Evolutionary conservation across 2,329 filamentous ascomycete species (phyloP), one percentile per base, ranked within the genome.

Genomic region (Geosmithia putterillii): DNA sequence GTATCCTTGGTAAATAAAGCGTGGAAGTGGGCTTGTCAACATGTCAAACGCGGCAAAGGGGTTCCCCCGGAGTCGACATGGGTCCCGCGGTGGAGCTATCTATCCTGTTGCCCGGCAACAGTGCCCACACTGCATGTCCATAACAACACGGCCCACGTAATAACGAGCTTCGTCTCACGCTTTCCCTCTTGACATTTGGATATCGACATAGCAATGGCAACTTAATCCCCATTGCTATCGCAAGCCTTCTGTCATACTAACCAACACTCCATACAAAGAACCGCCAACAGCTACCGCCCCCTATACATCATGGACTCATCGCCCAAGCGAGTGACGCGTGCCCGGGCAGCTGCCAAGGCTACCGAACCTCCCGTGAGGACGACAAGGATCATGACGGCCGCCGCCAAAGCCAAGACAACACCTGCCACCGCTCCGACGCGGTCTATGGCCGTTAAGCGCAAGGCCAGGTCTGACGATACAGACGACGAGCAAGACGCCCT

Each of bases 301-400:
- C 9, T 42, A 43, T 34, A 34, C 48, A 64, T 42, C 49, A 76
- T 79, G 73, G 70, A 74, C 50, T 77, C 72, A 46, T 74, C 75
- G 42, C 75, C 74, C 32, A 76, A 76, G 60, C 71, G 75, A 49
- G 68, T 78, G 53, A 79, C 75, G 48, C 70, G 75, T 42, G 61
- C 67, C 39, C 59, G 67, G 45, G 65, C 67, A 25, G 65, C 66
- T 22, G 66, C 66, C 38, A 69, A 64, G 54, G 56, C 57, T 28
- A 54, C 51, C 43, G 62, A 67, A 45, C 53, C 61, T 21, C 54
- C 58, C 37, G 51, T 52, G 10, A 63, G 67, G 51, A 61, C 63
- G 2, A 64, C 67, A 46, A 71, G 61, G 46, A 63, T 70, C 47
- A 60, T 69, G 47, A 71, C 71, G 50, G 64, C 71, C 45, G 63